phyloP scores from a whole-genome alignment of 2,329 filamentous ascomycete genomes.

The Diaporthe citriasiana region DNA sequence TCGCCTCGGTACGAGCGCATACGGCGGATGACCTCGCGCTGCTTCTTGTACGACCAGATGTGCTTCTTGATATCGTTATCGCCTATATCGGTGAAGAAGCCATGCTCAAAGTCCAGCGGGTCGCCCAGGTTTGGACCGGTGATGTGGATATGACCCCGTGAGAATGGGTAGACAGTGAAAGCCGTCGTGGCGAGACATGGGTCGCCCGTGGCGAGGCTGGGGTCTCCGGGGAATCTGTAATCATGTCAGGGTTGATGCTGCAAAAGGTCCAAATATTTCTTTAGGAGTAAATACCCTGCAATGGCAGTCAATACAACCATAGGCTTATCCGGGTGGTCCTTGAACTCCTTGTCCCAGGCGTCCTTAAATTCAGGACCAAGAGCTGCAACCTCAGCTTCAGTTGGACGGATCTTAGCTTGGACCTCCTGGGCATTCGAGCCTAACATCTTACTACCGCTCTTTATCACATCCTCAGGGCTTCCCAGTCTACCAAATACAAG shows the following conservation, averaged over 20 bases:
- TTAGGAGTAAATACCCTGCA: constrained; percentile 38
- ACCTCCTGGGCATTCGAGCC: constrained; percentile 47
- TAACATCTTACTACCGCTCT: constrained; percentile 42
- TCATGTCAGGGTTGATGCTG: background rate
- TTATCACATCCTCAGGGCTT: constrained; percentile 40
- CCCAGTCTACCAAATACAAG: constrained; percentile 2
- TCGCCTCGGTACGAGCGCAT: constrained; percentile 58
- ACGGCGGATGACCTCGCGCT: constrained; percentile 59
- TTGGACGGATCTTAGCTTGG: constrained; percentile 46
- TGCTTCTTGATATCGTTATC: constrained; percentile 67
- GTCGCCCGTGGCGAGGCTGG: constrained; percentile 46
- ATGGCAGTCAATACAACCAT: constrained; percentile 40
- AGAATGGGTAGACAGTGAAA: constrained; percentile 31
- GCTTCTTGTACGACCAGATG: constrained; percentile 64
- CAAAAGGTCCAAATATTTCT: background rate
- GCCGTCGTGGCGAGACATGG: constrained; percentile 20
- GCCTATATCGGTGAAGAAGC: constrained; percentile 62
- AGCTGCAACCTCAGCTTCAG: constrained; percentile 43
- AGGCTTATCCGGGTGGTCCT: constrained; percentile 42
- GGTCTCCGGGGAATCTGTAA: constrained; percentile 21
- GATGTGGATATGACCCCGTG: constrained; percentile 58
- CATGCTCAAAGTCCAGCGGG: constrained; percentile 64
- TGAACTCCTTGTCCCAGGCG: constrained; percentile 46
- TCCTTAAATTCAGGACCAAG: constrained; percentile 45
- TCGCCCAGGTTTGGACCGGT: constrained; percentile 53